Conservation (phyloP, 164 flowering plant genomes). For the Protea cynaroides region DNA sequence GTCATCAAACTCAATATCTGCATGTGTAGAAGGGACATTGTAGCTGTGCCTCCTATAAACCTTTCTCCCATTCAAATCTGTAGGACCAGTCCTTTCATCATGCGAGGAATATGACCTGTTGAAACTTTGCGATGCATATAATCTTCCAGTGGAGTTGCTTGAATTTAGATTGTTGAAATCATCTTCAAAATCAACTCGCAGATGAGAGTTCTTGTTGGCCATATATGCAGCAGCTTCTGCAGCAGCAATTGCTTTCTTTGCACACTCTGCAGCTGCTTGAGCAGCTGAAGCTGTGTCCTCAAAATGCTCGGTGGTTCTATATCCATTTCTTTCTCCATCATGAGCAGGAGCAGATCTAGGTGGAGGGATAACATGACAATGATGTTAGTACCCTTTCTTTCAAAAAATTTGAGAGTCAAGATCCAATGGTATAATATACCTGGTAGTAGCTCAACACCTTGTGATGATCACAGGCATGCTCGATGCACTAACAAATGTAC, state of each 20-base stretch:
- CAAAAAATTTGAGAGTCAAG: neutral
- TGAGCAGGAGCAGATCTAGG: slow-evolving; percentile 18
- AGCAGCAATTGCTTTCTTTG: slow-evolving; percentile 77
- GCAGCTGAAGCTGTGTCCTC: slow-evolving; percentile 72
- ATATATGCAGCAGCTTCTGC: slow-evolving; percentile 80
- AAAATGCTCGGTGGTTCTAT: slow-evolving; percentile 23
- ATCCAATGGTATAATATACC: slow-evolving; percentile 23
- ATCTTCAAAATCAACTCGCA: slow-evolving; percentile 13
- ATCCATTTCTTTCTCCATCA: slow-evolving; percentile 17
- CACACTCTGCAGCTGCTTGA: slow-evolving; percentile 76
- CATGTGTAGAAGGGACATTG: slow-evolving; percentile 33
- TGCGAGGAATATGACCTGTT: slow-evolving; percentile 18
- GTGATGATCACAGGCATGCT: slow-evolving; percentile 51
- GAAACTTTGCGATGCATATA: slow-evolving; percentile 21
- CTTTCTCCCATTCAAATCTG: slow-evolving; percentile 16
- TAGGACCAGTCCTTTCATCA: slow-evolving; percentile 20
- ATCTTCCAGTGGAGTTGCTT: slow-evolving; percentile 11
- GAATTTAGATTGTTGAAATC: slow-evolving; percentile 8
- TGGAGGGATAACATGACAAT: neutral
- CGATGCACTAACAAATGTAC: slow-evolving; percentile 60
- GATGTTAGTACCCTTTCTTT: neutral
- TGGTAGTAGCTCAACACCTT: slow-evolving; percentile 23
- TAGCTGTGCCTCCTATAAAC: slow-evolving; percentile 58
- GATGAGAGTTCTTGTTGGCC: slow-evolving; percentile 36
- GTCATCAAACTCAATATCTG: slow-evolving; percentile 72